These are phyloP conservation scores for Raddia guianensis DNA, from an alignment of 176 grass and related monocot species.

Conservation along the genomic window DNA sequence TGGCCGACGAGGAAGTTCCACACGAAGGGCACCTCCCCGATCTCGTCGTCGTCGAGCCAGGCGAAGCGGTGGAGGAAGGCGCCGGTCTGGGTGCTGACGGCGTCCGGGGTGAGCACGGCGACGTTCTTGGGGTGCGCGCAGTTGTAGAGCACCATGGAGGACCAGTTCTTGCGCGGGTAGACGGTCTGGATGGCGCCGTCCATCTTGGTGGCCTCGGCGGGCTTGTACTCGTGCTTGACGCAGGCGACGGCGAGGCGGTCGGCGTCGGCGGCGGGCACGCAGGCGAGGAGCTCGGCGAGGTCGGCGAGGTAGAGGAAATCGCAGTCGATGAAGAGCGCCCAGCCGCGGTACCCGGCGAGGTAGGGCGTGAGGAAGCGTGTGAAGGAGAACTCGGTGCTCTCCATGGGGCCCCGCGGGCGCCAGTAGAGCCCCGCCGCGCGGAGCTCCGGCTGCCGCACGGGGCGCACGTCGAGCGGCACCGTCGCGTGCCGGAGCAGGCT, in stretches of 20 bases:
- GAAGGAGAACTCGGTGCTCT: constrained; percentile 98
- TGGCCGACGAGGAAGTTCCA: constrained; percentile 91
- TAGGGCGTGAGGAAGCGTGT: constrained; percentile 85
- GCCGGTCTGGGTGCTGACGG: constrained; percentile 71
- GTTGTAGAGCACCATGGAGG: constrained; percentile 83
- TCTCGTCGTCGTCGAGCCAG: constrained; percentile 81
- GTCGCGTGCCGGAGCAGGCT: constrained; percentile 71
- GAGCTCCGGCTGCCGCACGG: constrained; percentile 67
- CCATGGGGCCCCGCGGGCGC: constrained; percentile 63
- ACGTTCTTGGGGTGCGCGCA: constrained; percentile 79
- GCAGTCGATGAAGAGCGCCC: constrained; percentile 91
- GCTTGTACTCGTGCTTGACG: constrained; percentile 78
- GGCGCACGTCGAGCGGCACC: constrained; percentile 61
- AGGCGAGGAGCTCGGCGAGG: constrained; percentile 52
- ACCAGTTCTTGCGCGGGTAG: constrained; percentile 92
- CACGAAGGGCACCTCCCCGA: constrained; percentile 70
- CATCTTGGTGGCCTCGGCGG: constrained; percentile 71
- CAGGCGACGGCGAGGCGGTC: constrained; percentile 60
- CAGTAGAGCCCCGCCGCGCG: constrained; percentile 65
- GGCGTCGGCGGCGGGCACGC: neutral
- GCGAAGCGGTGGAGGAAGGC: constrained; percentile 76
- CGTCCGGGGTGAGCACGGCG: constrained; percentile 61
- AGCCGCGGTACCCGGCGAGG: constrained; percentile 68
- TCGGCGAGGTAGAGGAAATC: constrained; percentile 93
- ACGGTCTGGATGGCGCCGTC: constrained; percentile 76